Evolutionary conservation across 208 protist species (phyloP).

Genomic region (Acanthamoeba lenticulata): DNA sequence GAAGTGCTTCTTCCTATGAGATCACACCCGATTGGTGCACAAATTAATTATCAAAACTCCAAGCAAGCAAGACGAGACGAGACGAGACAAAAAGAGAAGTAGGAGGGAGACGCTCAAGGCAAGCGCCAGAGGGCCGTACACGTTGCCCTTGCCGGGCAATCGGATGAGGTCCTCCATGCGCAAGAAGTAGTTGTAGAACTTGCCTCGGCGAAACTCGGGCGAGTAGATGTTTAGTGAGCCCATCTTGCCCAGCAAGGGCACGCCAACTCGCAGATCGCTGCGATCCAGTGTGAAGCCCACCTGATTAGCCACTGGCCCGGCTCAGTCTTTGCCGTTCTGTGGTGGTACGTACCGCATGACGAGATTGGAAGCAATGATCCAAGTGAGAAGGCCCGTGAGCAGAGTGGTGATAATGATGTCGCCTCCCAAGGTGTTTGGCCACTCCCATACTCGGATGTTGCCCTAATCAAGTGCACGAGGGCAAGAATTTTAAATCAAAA

Average conservation of each 20-base stretch:
- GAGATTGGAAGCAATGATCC: constrained; percentile 17
- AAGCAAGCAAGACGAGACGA: no score
- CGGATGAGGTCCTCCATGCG: constrained; percentile 38
- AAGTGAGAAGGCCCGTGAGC: neutral
- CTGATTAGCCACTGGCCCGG: no score
- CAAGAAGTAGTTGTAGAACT: constrained; percentile 47
- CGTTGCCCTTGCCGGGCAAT: constrained; percentile 22
- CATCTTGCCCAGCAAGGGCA: neutral
- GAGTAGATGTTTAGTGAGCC: constrained; percentile 4
- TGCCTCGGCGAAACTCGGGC: constrained; percentile 1
- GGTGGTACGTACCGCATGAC: neutral
- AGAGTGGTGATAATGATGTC: constrained; percentile 1
- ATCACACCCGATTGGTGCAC: no score
- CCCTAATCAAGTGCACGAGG: neutral
- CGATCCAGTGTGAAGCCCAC: neutral
- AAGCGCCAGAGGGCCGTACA: neutral
- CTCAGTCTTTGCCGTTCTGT: no score
- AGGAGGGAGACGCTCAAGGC: neutral
- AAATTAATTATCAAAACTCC: no score
- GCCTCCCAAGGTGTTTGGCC: neutral
- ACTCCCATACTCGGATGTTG: neutral
- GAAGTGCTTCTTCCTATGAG: constrained; percentile 27
- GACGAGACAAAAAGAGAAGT: neutral
- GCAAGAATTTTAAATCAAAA: neutral
- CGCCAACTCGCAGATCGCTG: neutral